phyloP scores from a whole-genome alignment of 306 rosid species.

The Pterocarpus macrocarpus region DNA sequence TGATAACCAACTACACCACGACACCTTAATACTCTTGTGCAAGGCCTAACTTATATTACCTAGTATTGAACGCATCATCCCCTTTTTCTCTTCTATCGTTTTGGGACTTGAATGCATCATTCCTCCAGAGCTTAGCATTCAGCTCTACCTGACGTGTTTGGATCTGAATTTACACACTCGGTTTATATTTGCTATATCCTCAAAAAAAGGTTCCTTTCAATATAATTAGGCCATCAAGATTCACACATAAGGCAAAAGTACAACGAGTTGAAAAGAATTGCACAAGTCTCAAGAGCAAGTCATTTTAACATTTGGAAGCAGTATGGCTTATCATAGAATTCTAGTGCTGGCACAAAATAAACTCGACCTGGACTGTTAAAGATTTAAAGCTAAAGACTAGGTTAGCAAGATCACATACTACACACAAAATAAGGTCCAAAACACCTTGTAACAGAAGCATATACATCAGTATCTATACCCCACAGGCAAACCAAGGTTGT shows the following conservation, averaged over 20 bases:
- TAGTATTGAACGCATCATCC: no score
- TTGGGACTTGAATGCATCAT: no score
- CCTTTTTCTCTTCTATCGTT: no score
- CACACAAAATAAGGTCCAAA: not conserved
- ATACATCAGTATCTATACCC: slow-evolving; percentile 57
- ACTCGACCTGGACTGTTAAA: not conserved
- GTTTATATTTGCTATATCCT: no score
- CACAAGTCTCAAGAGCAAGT: not conserved
- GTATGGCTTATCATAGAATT: not conserved
- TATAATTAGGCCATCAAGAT: not conserved
- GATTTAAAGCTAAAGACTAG: slow-evolving; percentile 25
- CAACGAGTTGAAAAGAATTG: not conserved
- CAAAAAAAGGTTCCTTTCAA: no score
- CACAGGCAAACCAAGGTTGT: slow-evolving; percentile 73
- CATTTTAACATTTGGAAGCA: slow-evolving; percentile 5
- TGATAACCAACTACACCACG: slow-evolving; percentile 63
- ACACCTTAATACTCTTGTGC: slow-evolving; percentile 3
- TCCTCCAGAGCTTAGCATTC: no score
- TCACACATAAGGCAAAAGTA: not conserved
- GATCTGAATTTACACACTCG: no score
- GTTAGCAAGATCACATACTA: slow-evolving; percentile 54
- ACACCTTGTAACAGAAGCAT: not conserved
- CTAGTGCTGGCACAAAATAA: slow-evolving; percentile 10
- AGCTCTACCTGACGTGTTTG: no score
- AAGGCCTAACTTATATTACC: no score